Percentiles rank a stretch among this genome's conserved stretches.
phyloP scores from a whole-genome alignment of 2,329 filamentous ascomycete species.

The Trichoderma breve region DNA sequence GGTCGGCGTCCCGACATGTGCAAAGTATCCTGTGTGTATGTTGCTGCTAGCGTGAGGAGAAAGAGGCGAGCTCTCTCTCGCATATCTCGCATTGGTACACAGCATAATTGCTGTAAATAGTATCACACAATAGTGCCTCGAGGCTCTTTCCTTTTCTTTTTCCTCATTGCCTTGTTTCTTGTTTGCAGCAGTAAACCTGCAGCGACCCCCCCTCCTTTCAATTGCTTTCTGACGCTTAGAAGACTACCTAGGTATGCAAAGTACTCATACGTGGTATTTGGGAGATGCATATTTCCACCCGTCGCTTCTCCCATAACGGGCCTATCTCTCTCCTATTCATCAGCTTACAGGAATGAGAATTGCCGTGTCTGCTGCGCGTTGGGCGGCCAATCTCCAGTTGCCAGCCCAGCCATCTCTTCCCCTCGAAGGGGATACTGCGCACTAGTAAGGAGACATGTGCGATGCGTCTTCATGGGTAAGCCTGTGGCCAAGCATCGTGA shows the following conservation, averaged over 20 bases:
- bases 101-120: background rate
- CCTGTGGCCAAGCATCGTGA: background rate
- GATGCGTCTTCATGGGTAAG: background rate
- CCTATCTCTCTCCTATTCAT: background rate
- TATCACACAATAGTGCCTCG: background rate
- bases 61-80: background rate
- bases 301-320: background rate
- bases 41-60: slow-evolving; percentile 1
- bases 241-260: background rate
- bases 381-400: background rate
- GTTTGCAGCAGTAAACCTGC: background rate
- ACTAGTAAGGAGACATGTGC: background rate
- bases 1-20: background rate
- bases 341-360: background rate
- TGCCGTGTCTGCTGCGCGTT: background rate
- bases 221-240: background rate
- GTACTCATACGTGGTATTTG: background rate
- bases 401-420: background rate
- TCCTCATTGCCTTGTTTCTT: background rate
- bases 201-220: background rate
- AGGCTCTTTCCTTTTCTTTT: background rate
- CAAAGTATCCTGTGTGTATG: background rate
- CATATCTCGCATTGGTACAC: background rate
- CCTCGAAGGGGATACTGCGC: background rate
- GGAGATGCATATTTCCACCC: background rate